Conservation (phyloP, 2,329 filamentous ascomycete species). For the Ceratocystis cubensis region DNA sequence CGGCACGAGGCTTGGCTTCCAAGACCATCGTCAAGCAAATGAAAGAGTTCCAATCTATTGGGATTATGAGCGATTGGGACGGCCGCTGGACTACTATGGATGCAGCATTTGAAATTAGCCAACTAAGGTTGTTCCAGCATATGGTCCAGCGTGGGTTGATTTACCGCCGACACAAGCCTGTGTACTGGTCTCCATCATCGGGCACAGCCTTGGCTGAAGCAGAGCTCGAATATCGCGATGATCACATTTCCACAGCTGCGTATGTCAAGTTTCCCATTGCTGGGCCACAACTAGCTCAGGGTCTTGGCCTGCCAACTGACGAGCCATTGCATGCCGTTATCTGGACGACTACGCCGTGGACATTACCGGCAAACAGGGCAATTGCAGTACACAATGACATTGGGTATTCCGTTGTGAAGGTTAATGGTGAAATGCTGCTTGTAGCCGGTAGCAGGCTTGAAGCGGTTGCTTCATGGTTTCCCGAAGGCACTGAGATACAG, state of each 20-base stretch:
- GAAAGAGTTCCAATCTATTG: conserved; percentile 59
- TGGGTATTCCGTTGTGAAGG: conserved; percentile 56
- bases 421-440: conserved; percentile 48
- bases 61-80: conserved; percentile 71
- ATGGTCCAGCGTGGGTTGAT: conserved; percentile 64
- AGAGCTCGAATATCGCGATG: conserved; percentile 70
- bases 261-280: conserved; percentile 68
- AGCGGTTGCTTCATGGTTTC: conserved; percentile 39
- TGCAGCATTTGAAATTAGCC: conserved; percentile 56
- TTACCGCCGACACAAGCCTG: conserved; percentile 67
- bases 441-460: conserved; percentile 60
- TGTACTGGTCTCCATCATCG: conserved; percentile 76
- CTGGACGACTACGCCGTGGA: conserved; percentile 99
- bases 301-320: conserved; percentile 23
- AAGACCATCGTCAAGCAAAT: conserved; percentile 62
- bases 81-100: conserved; percentile 71
- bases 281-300: conserved; percentile 24
- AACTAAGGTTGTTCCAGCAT: conserved; percentile 61
- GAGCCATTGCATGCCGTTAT: conserved; percentile 64
- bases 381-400: conserved; percentile 70
- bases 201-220: conserved; percentile 70
- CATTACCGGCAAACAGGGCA: conserved; percentile 79
- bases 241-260: conserved; percentile 59
- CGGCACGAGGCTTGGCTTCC: conserved; percentile 52
- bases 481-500: conserved; percentile 33